Evolutionary conservation across 768 basidiomycete species (phyloP).

Genomic region (Tulasnella sp.): DNA sequence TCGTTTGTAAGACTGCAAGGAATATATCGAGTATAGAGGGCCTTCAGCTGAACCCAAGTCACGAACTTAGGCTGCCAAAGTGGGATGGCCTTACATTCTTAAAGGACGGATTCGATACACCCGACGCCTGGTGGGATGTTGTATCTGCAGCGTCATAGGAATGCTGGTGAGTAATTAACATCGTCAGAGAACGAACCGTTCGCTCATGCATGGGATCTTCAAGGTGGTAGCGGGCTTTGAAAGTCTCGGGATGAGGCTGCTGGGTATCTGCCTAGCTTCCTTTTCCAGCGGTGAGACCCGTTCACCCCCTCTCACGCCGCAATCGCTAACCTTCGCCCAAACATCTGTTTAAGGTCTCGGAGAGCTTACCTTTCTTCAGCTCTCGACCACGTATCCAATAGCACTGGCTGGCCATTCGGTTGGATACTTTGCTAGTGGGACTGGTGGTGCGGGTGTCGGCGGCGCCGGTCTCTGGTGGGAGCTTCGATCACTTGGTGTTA

Average conservation of each 20-base stretch:
- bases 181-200: not conserved
- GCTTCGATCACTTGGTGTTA: constrained; percentile 77
- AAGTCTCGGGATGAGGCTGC: constrained; percentile 58
- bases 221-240: constrained; percentile 77
- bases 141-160: constrained; percentile 66
- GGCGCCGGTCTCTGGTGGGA: constrained; percentile 97
- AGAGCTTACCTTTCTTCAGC: constrained; percentile 89
- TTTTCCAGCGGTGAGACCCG: constrained; percentile 68
- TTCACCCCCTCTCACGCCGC: not conserved
- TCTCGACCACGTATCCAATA: constrained; percentile 75
- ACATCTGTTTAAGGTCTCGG: constrained; percentile 71
- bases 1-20: constrained; percentile 47
- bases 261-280: constrained; percentile 78
- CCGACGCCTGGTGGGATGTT: constrained; percentile 70
- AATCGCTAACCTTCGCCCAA: not conserved
- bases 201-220: not conserved
- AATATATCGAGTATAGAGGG: not conserved
- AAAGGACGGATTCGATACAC: constrained; percentile 82
- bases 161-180: constrained; percentile 60
- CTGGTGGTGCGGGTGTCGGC: constrained; percentile 88
- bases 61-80: constrained; percentile 52
- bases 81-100: constrained; percentile 88
- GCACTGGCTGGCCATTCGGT: constrained; percentile 74
- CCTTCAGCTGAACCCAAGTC: not conserved
- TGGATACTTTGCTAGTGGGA: constrained; percentile 92